These are phyloP conservation scores for Candida odintsovae DNA, from an alignment of 805 yeast genomes.

Conservation along the genomic window DNA sequence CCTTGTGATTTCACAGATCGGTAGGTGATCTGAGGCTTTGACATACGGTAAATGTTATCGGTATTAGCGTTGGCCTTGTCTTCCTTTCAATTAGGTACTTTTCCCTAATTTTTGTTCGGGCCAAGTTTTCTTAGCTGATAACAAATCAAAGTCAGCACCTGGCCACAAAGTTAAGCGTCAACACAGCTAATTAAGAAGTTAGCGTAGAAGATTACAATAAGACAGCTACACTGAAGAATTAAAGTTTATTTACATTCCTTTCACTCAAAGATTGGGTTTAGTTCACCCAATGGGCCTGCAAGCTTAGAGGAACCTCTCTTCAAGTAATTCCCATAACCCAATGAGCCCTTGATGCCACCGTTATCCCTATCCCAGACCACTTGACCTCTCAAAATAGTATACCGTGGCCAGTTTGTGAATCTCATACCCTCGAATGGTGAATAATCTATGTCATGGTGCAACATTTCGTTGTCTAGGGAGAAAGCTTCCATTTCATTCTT, in stretches of 20 bases:
- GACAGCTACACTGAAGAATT: too few species aligned
- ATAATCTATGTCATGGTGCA: slow-evolving; percentile 34
- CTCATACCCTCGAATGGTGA: slow-evolving; percentile 35
- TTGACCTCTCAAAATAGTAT: slow-evolving; percentile 34
- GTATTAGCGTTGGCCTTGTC: too few species aligned
- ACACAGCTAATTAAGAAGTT: too few species aligned
- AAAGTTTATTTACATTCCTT: too few species aligned
- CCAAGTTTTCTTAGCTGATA: too few species aligned
- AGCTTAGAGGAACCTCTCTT: slow-evolving; percentile 22
- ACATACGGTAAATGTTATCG: not conserved
- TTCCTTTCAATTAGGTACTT: too few species aligned
- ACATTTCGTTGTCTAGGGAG: slow-evolving; percentile 23
- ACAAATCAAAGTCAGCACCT: too few species aligned
- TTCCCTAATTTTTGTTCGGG: too few species aligned
- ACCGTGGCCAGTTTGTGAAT: slow-evolving; percentile 41
- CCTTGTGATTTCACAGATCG: slow-evolving; percentile 17
- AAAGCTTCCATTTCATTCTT: slow-evolving; percentile 25
- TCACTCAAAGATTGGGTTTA: slow-evolving; percentile 18
- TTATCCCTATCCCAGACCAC: slow-evolving; percentile 27
- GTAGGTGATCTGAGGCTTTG: slow-evolving; percentile 5
- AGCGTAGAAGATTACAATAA: too few species aligned
- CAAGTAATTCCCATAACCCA: slow-evolving; percentile 22
- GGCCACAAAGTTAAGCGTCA: too few species aligned
- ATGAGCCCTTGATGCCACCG: slow-evolving; percentile 16
- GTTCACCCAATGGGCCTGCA: slow-evolving; percentile 17